Evolutionary conservation across 2,329 filamentous ascomycete species (phyloP), one percentile per base, ranked within the genome.

Genomic region (Pseudogymnoascus sp.): DNA sequence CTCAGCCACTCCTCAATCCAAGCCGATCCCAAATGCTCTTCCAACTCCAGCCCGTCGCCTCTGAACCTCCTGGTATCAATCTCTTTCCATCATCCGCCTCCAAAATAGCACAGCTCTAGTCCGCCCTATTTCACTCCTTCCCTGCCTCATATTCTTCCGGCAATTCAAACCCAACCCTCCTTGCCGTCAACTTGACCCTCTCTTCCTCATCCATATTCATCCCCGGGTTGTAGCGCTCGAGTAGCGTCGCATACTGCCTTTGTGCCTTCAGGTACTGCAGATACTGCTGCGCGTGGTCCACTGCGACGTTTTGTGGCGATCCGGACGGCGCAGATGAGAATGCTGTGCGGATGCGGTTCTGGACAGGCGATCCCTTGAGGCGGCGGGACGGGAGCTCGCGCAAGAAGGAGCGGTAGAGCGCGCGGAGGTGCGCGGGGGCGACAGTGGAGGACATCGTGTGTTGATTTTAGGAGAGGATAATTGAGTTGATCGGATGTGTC

Each of bases 171-270:
- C 93, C 95, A 42, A 97, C 92, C 73, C 90, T 85, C 76, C 91
- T 81, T 7, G 95, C 95, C 62, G 90, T 89, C 78, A 97, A 78
- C 64, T 91, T 79, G 43, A 97, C 87, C 65, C 90, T 82, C 79
- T 97, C 93, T 76, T 96, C 87, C 73, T 87, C 88, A 68, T 89
- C 86, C 88, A 96, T 90, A 68, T 85, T 84, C 86, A 96, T 91
- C 16, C 93, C 92, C 0, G 92, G 92, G 75, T 97, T 97, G 77
- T 99, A 97, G 69, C 93, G 83, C 77, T 97, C 93, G 38, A 97
- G 75, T 46, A 97, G 78, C 14, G 85, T 88, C 25, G 85, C 83
- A 75, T 97, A 97, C 73, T 85, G 84, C 61, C 93, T 82, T 79
- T 99, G 95, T n/a, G 93, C 88, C 69, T 85, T 85, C 18, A 95